Conservation (phyloP, 768 basidiomycete species). For the Tricholoma hemisulphureum region DNA sequence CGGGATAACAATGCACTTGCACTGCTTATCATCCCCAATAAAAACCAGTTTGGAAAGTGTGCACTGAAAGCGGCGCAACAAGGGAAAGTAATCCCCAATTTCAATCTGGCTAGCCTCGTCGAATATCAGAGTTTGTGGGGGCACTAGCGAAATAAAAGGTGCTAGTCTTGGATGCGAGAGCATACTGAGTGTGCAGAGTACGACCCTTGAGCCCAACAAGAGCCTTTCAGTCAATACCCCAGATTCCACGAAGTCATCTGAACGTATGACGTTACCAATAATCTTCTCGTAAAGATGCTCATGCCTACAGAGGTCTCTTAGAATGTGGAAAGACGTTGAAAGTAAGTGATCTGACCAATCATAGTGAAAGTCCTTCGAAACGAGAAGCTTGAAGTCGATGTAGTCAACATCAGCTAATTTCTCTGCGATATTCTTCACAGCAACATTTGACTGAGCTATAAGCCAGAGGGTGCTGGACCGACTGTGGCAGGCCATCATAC, state of each 20-base stretch:
- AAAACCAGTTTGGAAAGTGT: slow-evolving; percentile 45
- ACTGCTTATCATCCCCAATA: slow-evolving; percentile 55
- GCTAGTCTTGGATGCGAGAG: slow-evolving; percentile 39
- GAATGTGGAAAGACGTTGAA: not conserved
- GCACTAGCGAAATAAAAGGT: slow-evolving; percentile 27
- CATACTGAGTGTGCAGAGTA: slow-evolving; percentile 71
- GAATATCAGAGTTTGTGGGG: slow-evolving; percentile 41
- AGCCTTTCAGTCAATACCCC: slow-evolving; percentile 21
- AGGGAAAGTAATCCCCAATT: slow-evolving; percentile 43
- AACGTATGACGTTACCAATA: slow-evolving; percentile 46
- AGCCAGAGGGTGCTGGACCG: slow-evolving; percentile 51
- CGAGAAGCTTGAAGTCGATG: slow-evolving; percentile 55
- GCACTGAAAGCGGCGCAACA: slow-evolving; percentile 33
- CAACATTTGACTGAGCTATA: slow-evolving; percentile 73
- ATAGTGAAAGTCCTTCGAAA: slow-evolving; percentile 61
- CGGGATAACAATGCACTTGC: slow-evolving; percentile 31
- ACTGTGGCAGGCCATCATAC: slow-evolving; percentile 29
- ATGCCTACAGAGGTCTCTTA: slow-evolving; percentile 47
- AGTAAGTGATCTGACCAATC: slow-evolving; percentile 50
- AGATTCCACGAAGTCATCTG: slow-evolving; percentile 30
- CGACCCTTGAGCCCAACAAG: slow-evolving; percentile 44
- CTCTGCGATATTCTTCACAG: slow-evolving; percentile 79
- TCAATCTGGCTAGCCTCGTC: slow-evolving; percentile 61
- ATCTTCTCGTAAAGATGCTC: slow-evolving; percentile 64
- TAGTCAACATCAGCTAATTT: slow-evolving; percentile 52